A percentile compares a stretch with the other conserved stretches of the same genome.
phyloP scores from a whole-genome alignment of 73 alveolate genomes.

The Uronychia setigera region DNA sequence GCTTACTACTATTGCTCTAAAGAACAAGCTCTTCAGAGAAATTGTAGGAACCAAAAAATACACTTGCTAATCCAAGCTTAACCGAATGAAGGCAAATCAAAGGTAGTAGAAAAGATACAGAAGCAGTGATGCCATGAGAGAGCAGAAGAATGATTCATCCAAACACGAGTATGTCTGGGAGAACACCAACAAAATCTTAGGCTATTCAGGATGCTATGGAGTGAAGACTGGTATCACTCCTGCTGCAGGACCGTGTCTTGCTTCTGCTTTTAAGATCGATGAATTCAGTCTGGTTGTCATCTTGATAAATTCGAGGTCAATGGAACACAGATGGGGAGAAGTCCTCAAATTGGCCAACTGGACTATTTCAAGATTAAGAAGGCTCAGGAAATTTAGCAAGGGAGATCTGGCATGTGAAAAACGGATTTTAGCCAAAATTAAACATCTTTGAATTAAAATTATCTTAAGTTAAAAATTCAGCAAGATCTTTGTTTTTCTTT shows the following conservation, averaged over 20 bases:
- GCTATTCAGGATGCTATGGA: constrained; percentile 67
- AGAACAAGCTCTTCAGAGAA: constrained; percentile 36
- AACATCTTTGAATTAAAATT: background rate
- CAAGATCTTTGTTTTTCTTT: background rate
- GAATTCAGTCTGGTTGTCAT: constrained; percentile 4
- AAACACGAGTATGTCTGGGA: constrained; percentile 64
- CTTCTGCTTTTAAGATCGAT: constrained; percentile 37
- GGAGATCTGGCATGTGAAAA: background rate
- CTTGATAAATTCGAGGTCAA: constrained; percentile 8
- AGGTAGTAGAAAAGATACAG: background rate
- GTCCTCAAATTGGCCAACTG: constrained; percentile 8
- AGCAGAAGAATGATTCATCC: background rate
- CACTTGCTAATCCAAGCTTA: background rate
- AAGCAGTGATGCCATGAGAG: background rate
- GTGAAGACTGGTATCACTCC: constrained; percentile 89
- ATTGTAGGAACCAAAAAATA: constrained; percentile 65
- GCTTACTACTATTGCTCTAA: constrained; percentile 41
- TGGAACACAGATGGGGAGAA: constrained; percentile 14
- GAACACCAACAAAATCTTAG: constrained; percentile 79
- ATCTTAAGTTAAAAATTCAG: background rate
- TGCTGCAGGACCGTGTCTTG: constrained; percentile 91
- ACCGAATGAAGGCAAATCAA: constrained; percentile 37
- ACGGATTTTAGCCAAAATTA: background rate
- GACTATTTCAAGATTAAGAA: background rate
- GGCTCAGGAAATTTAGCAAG: background rate